Base-by-base conservation (phyloP, 805 yeast species). In the Cyberlindnera maritima region DNA sequence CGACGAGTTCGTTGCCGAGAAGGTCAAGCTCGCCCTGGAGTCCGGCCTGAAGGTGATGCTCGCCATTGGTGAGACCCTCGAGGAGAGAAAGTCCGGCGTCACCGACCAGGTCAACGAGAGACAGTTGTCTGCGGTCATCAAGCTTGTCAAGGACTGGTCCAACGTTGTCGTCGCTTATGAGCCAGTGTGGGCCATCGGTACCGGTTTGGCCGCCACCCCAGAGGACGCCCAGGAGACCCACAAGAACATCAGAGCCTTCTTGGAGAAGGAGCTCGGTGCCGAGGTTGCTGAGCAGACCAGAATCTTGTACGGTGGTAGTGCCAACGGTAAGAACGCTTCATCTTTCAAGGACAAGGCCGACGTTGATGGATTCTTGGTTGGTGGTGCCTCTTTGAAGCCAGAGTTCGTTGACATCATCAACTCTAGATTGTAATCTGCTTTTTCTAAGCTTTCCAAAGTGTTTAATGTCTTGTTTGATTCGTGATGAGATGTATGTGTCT, bases 161-260 rank as follows among this genome's bases (percentile, higher is more conserved):
- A 79, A 87, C 71, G 77, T 94, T 59, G 98, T 94, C 57, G 75
- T 94, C 70, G 99, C 99, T 65, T 94, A 94, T 77, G 99, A 94
- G 78, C 99, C 99, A 63, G 96, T 94, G 60, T 94, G 99, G 99
- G 99, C 99, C 63, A 94, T 94, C 63, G 99, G 99, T 71, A 91
- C 98, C 61, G 99, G 99, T 67, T 82, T 94, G 67, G 97, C 98
- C 63, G 98, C 99, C 53, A 94, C 99, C 61, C 90, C 99, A 60
- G 88, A 86, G 59, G 99, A 94, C 68, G 99, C 99, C 60, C 97
- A 94, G 77, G 89, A 84, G 59, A 88, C 94, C 65, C 99, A 94
- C 77, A 79, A 80, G 68, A 79, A 78, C 60, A 88, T 94, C 75
- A 88, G 99, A 80, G 79, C 73, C 53, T 90, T 79, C 80, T 80